Percentiles rank a stretch among this genome's conserved stretches.
Conservation (phyloP, 78 protist species). For the Chrysochromulina tobinii region DNA sequence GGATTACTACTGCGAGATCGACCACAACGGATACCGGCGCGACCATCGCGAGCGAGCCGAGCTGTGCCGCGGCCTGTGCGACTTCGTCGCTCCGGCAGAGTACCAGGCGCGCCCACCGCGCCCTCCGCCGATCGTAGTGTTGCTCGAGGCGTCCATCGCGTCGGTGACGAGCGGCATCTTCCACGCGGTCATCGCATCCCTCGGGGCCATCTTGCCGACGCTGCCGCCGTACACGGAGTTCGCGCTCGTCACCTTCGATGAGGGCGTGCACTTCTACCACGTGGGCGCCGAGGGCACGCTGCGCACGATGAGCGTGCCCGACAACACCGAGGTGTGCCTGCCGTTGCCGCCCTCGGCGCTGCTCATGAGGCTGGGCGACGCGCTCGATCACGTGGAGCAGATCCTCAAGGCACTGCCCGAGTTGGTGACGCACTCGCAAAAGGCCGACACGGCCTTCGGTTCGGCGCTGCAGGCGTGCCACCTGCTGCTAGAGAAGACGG, state of each 20-base stretch:
- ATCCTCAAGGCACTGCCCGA: background rate
- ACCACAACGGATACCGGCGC: background rate
- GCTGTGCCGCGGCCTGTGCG: background rate
- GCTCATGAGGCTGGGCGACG: background rate
- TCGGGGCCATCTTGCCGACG: background rate
- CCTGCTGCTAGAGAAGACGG: background rate
- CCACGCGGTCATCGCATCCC: background rate
- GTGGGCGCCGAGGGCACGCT: background rate
- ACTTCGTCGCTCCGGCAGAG: slow-evolving; percentile 6
- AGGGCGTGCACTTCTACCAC: slow-evolving; percentile 53
- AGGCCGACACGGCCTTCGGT: background rate
- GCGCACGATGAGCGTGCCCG: slow-evolving; percentile 39
- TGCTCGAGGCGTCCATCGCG: background rate
- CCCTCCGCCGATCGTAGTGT: background rate
- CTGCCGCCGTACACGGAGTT: background rate
- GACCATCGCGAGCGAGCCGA: slow-evolving; percentile 26
- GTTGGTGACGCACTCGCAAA: background rate
- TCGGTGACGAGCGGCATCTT: background rate
- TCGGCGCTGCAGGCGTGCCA: background rate
- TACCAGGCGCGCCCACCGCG: slow-evolving; percentile 12
- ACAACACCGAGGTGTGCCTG: slow-evolving; percentile 51
- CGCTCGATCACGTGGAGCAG: background rate
- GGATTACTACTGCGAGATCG: background rate
- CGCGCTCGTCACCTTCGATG: slow-evolving; percentile 58
- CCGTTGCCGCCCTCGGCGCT: slow-evolving; percentile 48